Conservation (phyloP, 2,329 filamentous ascomycete species). For the Arthrobotrys megalospora region DNA sequence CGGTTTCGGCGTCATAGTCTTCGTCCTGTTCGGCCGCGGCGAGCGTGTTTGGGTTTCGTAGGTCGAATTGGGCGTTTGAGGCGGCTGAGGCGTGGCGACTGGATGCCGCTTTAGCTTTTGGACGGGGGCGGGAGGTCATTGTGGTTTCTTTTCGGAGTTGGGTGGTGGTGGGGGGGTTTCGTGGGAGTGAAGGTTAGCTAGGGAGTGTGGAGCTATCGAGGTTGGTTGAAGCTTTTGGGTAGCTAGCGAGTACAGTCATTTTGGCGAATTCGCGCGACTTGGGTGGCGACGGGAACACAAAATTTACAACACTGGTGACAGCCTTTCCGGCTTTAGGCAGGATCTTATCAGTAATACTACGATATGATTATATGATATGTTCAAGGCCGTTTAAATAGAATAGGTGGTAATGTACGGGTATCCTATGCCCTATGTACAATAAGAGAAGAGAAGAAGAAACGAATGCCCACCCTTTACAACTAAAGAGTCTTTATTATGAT, state of each 20-base stretch:
- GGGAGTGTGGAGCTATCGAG: not conserved
- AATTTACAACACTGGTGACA: slow-evolving; percentile 1
- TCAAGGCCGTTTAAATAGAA: not conserved
- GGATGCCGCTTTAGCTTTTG: slow-evolving; percentile 49
- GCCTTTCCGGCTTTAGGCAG: not conserved
- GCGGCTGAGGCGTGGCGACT: slow-evolving; percentile 54
- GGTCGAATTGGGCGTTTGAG: slow-evolving; percentile 77
- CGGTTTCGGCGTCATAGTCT: slow-evolving; percentile 68
- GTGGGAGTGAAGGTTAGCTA: not conserved
- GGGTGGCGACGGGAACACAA: slow-evolving; percentile 10
- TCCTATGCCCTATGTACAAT: slow-evolving; percentile 50
- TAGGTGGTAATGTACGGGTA: slow-evolving; percentile 39
- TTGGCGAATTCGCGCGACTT: not conserved
- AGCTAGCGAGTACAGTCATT: not conserved
- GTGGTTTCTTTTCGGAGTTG: not conserved
- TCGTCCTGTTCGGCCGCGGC: slow-evolving; percentile 75
- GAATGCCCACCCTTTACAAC: no score
- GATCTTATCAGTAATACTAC: not conserved
- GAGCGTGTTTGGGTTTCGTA: slow-evolving; percentile 92
- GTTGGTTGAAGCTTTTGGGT: not conserved
- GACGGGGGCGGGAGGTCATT: slow-evolving; percentile 44
- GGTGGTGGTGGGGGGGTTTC: not conserved
- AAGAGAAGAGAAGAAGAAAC: slow-evolving; percentile 26
- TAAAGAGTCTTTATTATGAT: not conserved
- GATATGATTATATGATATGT: not conserved